Percentiles rank a stretch among this genome's conserved stretches.
phyloP scores from a whole-genome alignment of 306 rosid genomes.

The Cercis canadensis region DNA sequence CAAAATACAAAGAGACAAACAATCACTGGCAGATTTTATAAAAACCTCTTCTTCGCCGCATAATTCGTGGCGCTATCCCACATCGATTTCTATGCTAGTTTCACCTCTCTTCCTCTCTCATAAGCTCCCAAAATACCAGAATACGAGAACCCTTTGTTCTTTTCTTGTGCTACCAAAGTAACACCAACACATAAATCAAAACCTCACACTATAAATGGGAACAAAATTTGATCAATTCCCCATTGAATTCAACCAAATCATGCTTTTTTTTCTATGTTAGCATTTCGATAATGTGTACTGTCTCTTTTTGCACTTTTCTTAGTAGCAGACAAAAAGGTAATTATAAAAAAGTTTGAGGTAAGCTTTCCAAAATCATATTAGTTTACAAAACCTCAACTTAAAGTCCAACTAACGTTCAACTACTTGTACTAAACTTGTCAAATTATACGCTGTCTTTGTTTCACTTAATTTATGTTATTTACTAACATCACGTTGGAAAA shows the following conservation, averaged over 20 bases:
- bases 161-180: constrained; percentile 25
- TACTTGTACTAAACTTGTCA: constrained; percentile 3
- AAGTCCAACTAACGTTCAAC: constrained; percentile 26
- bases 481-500: constrained; percentile 18
- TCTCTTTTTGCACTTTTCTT: constrained; percentile 37
- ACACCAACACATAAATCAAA: constrained; percentile 39
- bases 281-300: constrained; percentile 11
- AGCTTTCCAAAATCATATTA: constrained; percentile 35
- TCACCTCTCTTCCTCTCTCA: constrained; percentile 24
- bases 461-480: constrained; percentile 5
- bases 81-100: constrained; percentile 59
- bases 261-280: constrained; percentile 43
- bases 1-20: constrained; percentile 70
- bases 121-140: constrained; percentile 50
- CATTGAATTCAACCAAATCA: constrained; percentile 47
- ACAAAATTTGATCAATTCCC: constrained; percentile 32
- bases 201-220: constrained; percentile 36
- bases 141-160: constrained; percentile 46
- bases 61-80: constrained; percentile 70
- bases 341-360: constrained; percentile 11
- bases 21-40: constrained; percentile 56
- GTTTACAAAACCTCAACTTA: constrained; percentile 48
- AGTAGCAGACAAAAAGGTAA: constrained; percentile 40
- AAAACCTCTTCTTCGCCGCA: constrained; percentile 70
- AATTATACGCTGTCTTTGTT: constrained; percentile 8